Base-by-base conservation (phyloP, 352 stramenopile genomes). In the Phytophthora nicotianae region DNA sequence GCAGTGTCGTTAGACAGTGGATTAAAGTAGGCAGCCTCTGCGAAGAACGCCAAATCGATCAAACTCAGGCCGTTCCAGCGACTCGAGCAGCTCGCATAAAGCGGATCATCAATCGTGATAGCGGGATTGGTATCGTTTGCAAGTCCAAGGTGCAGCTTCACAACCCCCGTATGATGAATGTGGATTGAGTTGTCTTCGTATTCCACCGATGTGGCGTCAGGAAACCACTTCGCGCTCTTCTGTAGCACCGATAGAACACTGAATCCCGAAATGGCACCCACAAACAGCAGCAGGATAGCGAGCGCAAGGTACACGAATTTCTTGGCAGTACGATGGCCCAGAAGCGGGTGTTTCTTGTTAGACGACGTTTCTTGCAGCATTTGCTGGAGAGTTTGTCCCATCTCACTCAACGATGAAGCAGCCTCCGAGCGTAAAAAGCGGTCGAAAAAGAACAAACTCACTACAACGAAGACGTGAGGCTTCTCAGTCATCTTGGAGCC, bases 1-100 rank as follows among this genome's bases (percentile, higher is more conserved):
- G 69, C 54, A 0, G 83, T 87, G 43, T 93, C 83, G 29, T 85
- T 80, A n/a, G 88, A 92, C n/a, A 87, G 49, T 4, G 88, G 88
- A 40, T 96, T 75, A 46, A 97, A 96, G 65, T 97, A 97, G 20
- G 88, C 86, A 11, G 90, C 86, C 48, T 97, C 87, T 0, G 88
- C 81, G 21, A 97, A 84, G 23, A 96, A 75, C 5, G 84, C 87
- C 43, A 94, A 81, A 68, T 97, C 90, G 20, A 96, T 78, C 38
- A 94, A 50, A 42, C 69, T 89, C 9, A 95, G 48, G 13, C 81
- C 84, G 11, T 90, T 79, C 83, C 86, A 95, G 27, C 77, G 74
- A 63, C 88, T 94, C 10, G 64, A 68, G 50, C 85, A 96, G 45
- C 81, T 93, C 21, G 85, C 82, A 49, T 96, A 96, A 3, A 76